phyloP scores from a whole-genome alignment of 345 rosid genomes.

The Lagerstroemia speciosa region DNA sequence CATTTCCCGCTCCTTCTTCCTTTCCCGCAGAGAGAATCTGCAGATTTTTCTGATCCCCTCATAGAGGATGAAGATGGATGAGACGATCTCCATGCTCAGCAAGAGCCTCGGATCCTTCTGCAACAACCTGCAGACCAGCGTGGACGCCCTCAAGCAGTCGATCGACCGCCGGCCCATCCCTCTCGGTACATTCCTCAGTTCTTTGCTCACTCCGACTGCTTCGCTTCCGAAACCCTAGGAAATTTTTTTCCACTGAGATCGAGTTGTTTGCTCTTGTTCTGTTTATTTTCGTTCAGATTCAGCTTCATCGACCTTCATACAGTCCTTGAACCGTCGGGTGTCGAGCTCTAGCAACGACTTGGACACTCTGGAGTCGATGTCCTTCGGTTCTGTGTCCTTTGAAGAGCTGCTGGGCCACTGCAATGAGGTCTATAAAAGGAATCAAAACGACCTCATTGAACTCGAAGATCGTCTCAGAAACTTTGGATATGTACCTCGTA shows the following conservation, averaged over 20 bases:
- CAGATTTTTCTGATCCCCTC: background rate
- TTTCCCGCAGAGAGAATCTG: background rate
- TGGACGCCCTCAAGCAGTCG: constrained; percentile 66
- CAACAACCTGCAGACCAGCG: constrained; percentile 55
- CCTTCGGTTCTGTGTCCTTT: constrained; percentile 72
- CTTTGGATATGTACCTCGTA: constrained; percentile 44
- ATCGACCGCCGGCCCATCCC: constrained; percentile 76
- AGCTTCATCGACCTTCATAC: constrained; percentile 72
- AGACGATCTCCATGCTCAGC: constrained; percentile 33
- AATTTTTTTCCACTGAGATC: background rate
- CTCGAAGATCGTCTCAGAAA: constrained; percentile 39
- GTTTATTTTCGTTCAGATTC: constrained; percentile 33
- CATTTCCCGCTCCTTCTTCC: constrained; percentile 5
- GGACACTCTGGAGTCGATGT: constrained; percentile 60
- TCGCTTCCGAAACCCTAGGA: constrained; percentile 1
- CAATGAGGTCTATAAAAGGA: constrained; percentile 48
- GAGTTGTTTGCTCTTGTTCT: background rate
- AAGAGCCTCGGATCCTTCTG: constrained; percentile 54
- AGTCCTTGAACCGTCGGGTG: constrained; percentile 60
- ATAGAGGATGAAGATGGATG: constrained; percentile 35
- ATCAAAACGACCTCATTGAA: constrained; percentile 32
- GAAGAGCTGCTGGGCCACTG: constrained; percentile 85
- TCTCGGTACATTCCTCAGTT: constrained; percentile 28
- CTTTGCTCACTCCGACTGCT: background rate
- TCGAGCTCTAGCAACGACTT: constrained; percentile 41